These are phyloP conservation scores for Trichophyton equinum DNA, from an alignment of 2,329 filamentous ascomycete genomes.

Conservation along the genomic window DNA sequence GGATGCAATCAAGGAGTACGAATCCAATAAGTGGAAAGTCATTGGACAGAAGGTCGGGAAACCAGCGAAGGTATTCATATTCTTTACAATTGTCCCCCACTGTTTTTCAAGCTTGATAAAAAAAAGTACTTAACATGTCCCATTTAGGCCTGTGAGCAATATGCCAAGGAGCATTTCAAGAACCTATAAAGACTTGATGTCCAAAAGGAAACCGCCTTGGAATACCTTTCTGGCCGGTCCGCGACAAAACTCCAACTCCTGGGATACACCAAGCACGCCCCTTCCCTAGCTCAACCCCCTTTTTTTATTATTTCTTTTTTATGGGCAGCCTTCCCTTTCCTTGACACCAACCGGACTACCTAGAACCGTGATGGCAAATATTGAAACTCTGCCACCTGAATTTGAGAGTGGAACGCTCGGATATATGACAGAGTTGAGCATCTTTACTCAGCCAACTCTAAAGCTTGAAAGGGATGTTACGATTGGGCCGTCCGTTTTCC, in stretches of 20 bases:
- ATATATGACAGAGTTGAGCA: neutral
- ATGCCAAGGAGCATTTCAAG: conserved; percentile 85
- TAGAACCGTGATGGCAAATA: neutral
- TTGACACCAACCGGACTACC: neutral
- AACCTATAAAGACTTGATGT: conserved; percentile 21
- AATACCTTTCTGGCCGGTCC: conserved; percentile 5
- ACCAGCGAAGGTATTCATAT: conserved; percentile 64
- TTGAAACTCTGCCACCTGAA: neutral
- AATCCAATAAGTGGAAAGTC: conserved; percentile 96
- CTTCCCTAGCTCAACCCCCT: neutral
- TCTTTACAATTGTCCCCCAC: conserved; percentile 2
- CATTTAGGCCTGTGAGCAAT: conserved; percentile 67
- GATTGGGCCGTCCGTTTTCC: neutral
- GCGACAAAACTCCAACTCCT: neutral
- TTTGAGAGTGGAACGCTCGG: neutral
- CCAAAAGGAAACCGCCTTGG: neutral
- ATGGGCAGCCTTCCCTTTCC: neutral
- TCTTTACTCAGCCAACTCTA: neutral
- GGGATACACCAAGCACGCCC: neutral
- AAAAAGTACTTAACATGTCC: conserved; percentile 14
- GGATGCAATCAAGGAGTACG: conserved; percentile 95
- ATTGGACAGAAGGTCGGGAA: conserved; percentile 96
- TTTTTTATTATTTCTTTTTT: neutral
- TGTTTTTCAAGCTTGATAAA: conserved; percentile 1
- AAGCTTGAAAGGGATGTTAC: neutral